Conservation (phyloP, 2,329 filamentous ascomycete genomes). For the Colletotrichum higginsianum region DNA sequence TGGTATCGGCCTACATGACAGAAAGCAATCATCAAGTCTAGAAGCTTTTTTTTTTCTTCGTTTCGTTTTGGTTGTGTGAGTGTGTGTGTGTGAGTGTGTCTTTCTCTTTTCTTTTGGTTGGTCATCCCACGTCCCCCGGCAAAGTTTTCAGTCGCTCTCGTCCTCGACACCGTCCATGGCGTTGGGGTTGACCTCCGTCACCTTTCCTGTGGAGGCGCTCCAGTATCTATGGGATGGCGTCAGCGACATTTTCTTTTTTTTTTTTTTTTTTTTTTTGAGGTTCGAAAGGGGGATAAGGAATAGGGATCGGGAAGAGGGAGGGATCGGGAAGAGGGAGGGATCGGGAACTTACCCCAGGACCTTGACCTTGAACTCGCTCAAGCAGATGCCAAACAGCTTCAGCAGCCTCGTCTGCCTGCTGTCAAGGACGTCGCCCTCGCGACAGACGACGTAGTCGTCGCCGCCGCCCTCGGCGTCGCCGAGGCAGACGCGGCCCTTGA, state of each 20-base stretch:
- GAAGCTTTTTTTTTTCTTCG: constrained; percentile 21
- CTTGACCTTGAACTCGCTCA: constrained; percentile 90
- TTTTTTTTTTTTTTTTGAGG: too few relatives aligned
- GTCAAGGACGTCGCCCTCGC: constrained; percentile 87
- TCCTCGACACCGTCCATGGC: constrained; percentile 57
- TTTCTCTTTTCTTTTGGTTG: neutral
- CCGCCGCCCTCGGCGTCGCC: constrained; percentile 64
- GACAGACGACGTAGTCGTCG: constrained; percentile 82
- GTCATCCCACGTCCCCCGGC: neutral
- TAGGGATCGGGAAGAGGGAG: neutral
- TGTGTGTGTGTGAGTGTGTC: neutral
- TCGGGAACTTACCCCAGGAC: constrained; percentile 75
- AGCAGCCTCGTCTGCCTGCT: constrained; percentile 92
- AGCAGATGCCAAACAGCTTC: constrained; percentile 92
- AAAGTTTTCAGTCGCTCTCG: constrained; percentile 38
- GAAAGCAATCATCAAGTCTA: constrained; percentile 42
- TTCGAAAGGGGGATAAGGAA: too few relatives aligned
- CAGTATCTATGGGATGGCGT: constrained; percentile 65
- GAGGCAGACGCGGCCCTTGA: constrained; percentile 89
- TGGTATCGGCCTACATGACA: constrained; percentile 44
- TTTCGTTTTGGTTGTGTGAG: neutral
- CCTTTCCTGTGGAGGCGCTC: constrained; percentile 70
- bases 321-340: neutral
- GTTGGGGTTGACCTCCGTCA: constrained; percentile 67
- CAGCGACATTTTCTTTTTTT: constrained; percentile 3